Evolutionary conservation across 495 filamentous ascomycete species (phyloP).

Genomic region (Xanthoparmelia taractica): DNA sequence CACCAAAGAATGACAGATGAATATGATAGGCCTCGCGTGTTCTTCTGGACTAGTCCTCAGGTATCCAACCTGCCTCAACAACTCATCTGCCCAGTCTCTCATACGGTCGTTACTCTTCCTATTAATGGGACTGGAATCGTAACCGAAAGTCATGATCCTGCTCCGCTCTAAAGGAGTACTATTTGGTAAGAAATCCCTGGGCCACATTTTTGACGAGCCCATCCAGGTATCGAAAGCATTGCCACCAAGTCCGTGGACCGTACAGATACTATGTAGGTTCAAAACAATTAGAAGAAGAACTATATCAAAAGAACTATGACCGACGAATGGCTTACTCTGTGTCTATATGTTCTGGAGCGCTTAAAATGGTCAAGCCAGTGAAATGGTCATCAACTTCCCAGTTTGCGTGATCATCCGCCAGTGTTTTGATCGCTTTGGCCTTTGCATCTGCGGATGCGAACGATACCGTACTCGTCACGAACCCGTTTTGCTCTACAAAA

Average conservation of each 20-base stretch:
- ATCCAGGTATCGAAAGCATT: conserved; percentile 4
- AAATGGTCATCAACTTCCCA: too few species aligned
- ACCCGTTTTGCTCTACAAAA: too few species aligned
- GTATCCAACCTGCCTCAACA: not conserved
- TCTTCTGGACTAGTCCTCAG: not conserved
- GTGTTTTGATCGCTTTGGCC: too few species aligned
- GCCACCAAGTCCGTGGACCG: not conserved
- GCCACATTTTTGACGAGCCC: conserved; percentile 20
- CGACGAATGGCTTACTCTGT: too few species aligned
- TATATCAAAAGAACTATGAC: too few species aligned
- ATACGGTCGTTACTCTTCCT: not conserved
- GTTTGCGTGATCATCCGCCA: too few species aligned
- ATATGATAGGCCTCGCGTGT: not conserved
- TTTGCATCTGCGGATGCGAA: too few species aligned
- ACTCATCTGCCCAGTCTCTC: not conserved
- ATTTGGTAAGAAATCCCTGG: not conserved
- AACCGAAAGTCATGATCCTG: not conserved
- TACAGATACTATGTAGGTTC: conserved; percentile 6
- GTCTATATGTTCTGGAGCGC: too few species aligned
- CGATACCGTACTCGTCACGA: too few species aligned
- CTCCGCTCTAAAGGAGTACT: not conserved
- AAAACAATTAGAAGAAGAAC: too few species aligned
- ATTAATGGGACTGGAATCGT: not conserved
- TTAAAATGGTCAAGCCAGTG: too few species aligned
- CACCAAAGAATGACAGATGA: not conserved